Percentiles rank a stretch among this genome's conserved stretches.
Conservation (phyloP, 192 early-diverging fungal species). For the Coemansia javaensis region DNA sequence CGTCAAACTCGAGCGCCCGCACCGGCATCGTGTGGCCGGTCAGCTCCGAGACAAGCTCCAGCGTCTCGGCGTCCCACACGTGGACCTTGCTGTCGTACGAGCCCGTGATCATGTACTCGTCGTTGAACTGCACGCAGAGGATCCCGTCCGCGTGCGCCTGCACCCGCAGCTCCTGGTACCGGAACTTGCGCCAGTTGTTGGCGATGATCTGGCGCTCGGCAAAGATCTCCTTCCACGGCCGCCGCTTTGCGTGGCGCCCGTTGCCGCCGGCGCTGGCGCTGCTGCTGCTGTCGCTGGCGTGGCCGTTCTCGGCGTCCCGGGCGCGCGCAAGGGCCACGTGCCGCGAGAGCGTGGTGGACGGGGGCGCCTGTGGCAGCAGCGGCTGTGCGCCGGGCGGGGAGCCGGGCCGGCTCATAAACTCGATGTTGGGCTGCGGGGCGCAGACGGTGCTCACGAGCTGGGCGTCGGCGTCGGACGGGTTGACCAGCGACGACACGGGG, state of each 20-base stretch:
- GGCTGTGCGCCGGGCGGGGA: background rate
- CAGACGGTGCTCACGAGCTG: slow-evolving; percentile 47
- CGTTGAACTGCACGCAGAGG: slow-evolving; percentile 85
- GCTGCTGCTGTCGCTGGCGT: slow-evolving; percentile 40
- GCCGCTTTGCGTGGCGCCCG: slow-evolving; percentile 32
- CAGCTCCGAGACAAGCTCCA: slow-evolving; percentile 71
- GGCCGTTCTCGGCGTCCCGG: slow-evolving; percentile 6
- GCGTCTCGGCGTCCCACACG: slow-evolving; percentile 84
- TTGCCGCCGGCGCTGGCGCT: background rate
- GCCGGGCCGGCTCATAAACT: slow-evolving; percentile 22
- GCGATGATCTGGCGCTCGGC: slow-evolving; percentile 87
- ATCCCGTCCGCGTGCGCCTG: slow-evolving; percentile 86
- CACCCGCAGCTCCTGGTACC: slow-evolving; percentile 60
- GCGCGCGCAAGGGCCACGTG: background rate
- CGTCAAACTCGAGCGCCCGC: slow-evolving; percentile 89
- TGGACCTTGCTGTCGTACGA: slow-evolving; percentile 84
- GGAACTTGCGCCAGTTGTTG: slow-evolving; percentile 88
- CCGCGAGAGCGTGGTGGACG: background rate
- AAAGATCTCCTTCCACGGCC: slow-evolving; percentile 95
- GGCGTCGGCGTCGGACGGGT: slow-evolving; percentile 22
- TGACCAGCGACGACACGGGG: slow-evolving; percentile 46
- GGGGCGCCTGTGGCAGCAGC: background rate
- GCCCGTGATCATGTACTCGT: slow-evolving; percentile 77
- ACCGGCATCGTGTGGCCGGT: slow-evolving; percentile 84
- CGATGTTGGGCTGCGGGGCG: slow-evolving; percentile 30